phyloP scores from a whole-genome alignment of 768 basidiomycete genomes.

The Strobilomyces echinocephalus region DNA sequence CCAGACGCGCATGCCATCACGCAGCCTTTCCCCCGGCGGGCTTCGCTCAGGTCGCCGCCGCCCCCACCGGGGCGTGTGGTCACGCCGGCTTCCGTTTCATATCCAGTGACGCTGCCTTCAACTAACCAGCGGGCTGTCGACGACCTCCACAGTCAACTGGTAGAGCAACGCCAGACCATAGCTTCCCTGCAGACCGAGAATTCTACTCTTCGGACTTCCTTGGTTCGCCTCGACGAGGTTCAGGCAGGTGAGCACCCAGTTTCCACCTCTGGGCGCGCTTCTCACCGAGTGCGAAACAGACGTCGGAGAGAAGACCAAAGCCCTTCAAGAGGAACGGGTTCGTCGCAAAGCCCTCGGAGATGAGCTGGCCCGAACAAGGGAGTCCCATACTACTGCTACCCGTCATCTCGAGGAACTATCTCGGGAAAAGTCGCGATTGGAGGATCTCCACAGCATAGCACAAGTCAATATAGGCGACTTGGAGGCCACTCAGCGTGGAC shows the following conservation, averaged over 20 bases:
- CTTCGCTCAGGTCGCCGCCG: conserved; percentile 15
- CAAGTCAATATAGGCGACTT: conserved; percentile 16
- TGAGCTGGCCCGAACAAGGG: conserved; percentile 19
- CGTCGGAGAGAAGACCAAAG: conserved; percentile 7
- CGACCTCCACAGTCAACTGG: conserved; percentile 13
- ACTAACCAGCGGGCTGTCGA: conserved; percentile 5
- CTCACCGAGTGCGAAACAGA: conserved; percentile 13
- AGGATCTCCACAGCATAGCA: conserved; percentile 9
- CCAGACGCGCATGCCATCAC: conserved; percentile 29
- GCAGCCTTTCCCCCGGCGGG: conserved; percentile 25
- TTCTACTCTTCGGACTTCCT: conserved; percentile 23
- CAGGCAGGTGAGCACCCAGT: conserved; percentile 25
- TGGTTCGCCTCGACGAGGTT: conserved; percentile 27
- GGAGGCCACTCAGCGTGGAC: conserved; percentile 7
- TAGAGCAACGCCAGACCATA: conserved; percentile 16
- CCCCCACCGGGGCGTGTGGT: conserved; percentile 10
- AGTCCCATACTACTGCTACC: conserved; percentile 3
- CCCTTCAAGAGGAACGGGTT: conserved; percentile 18
- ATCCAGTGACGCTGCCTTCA: not conserved
- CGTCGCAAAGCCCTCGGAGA: conserved; percentile 18
- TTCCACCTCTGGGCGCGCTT: not conserved
- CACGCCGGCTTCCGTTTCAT: conserved; percentile 3
- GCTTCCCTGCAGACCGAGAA: conserved; percentile 27
- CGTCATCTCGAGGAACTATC: conserved; percentile 18
- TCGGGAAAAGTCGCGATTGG: conserved; percentile 23